A percentile compares a stretch with the other conserved stretches of the same genome.
Evolutionary conservation across 495 filamentous ascomycete genomes (phyloP).

Genomic region (Lophium mytilinum): DNA sequence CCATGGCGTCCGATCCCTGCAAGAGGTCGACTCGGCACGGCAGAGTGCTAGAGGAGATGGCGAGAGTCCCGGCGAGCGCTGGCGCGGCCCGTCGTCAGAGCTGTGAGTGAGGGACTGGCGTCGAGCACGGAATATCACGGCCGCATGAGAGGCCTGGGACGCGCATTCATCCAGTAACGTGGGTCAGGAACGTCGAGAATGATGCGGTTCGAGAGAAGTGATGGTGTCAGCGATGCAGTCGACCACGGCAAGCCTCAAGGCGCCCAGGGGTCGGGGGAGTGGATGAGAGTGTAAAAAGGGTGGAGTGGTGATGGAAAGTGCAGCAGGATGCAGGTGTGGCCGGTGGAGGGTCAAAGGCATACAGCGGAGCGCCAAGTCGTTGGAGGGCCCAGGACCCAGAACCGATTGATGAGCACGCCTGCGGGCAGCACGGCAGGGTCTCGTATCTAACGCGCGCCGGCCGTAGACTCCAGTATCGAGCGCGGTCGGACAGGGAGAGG

Average conservation of each 20-base stretch:
- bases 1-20: conserved; percentile 19
- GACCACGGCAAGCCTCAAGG: conserved; percentile 2
- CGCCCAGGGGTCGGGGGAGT: conserved; percentile 1
- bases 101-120: conserved; percentile 11
- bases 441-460: too few relatives aligned
- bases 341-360: conserved; percentile 1
- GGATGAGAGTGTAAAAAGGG: not conserved
- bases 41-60: not conserved
- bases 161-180: conserved; percentile 17
- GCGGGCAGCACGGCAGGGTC: too few relatives aligned
- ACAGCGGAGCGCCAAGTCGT: conserved; percentile 4
- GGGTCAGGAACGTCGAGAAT: conserved; percentile 7
- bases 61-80: conserved; percentile 6
- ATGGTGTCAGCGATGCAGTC: conserved; percentile 13
- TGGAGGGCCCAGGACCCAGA: not conserved
- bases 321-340: conserved; percentile 6
- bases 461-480: too few relatives aligned
- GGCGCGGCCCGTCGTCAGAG: conserved; percentile 20
- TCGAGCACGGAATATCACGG: conserved; percentile 21
- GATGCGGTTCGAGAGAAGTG: not conserved
- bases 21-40: conserved; percentile 11
- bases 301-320: conserved; percentile 4
- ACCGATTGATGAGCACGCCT: not conserved
- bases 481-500: too few relatives aligned
- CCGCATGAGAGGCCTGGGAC: conserved; percentile 20